phyloP scores from a whole-genome alignment of 2,329 filamentous ascomycete genomes.

The Mycosphaerella arachidis region DNA sequence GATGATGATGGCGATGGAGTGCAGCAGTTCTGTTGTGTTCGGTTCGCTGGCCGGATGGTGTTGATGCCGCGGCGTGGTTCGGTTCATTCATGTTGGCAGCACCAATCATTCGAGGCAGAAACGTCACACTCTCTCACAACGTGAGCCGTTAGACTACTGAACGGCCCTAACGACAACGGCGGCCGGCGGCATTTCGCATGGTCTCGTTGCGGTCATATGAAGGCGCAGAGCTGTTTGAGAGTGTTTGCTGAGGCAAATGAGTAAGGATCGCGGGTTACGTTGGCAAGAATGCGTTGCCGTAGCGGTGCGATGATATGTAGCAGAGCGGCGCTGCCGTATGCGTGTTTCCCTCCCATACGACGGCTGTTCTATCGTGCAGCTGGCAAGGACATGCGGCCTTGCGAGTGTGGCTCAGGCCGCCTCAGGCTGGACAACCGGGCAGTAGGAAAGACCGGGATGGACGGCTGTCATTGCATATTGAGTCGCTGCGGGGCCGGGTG shows the following conservation, averaged over 20 bases:
- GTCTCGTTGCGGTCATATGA: not conserved
- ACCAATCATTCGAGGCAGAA: not conserved
- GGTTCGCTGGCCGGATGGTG: not conserved
- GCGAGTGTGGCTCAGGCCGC: not conserved
- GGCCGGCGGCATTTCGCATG: not conserved
- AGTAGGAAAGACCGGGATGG: not conserved
- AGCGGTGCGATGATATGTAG: conserved; percentile 1
- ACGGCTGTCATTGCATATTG: not conserved
- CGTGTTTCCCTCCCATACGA: not conserved
- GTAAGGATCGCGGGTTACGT: not conserved
- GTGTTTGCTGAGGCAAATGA: not conserved
- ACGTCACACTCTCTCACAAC: not conserved
- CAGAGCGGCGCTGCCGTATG: not conserved
- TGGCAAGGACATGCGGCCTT: not conserved
- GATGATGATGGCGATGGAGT: not conserved
- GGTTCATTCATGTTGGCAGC: not conserved
- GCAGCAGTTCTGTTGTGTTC: not conserved
- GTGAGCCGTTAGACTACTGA: not conserved
- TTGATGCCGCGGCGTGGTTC: not conserved
- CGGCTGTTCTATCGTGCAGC: not conserved
- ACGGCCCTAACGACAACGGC: not conserved
- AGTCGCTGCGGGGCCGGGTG: not conserved
- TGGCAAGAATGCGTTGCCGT: not conserved
- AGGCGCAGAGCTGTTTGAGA: not conserved
- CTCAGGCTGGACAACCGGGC: not conserved